Evolutionary conservation across 768 basidiomycete species (phyloP), one percentile per base, ranked within the genome.

Genomic region (Podaxis sp.): DNA sequence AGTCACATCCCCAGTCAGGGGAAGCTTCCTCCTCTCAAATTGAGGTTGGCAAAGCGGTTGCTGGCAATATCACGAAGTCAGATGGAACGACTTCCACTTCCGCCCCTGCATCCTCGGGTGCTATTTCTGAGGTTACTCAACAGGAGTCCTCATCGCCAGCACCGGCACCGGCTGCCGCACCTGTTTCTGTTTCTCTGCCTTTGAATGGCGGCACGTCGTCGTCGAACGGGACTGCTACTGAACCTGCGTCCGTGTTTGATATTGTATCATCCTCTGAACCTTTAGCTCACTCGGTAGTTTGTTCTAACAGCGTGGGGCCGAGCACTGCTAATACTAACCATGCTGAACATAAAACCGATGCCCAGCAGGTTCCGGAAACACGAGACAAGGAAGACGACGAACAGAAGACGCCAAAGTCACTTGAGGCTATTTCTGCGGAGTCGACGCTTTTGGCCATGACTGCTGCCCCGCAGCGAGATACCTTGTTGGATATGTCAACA

Each of bases 191-290:
- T 40, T 18, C 58, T 60, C 40, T 50, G 42, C 11, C 61, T 60
- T 42, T 36, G 40, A 46, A 58, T 58, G 35, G 21, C 35, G 28
- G 55, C 37, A 36, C 35, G 25, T 38, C 59, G 32, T 55, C 52
- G 25, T 53, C 13, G 32, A 55, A 44, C 46, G 63, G 66, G 65
- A 64, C 65, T 56, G 65, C 71, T 55, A 72, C 73, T 72, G 74
- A 71, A 72, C 74, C 73, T 72, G 74, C 72, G 79, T 82, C 83
- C 76, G 82, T 83, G 70, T 76, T 76, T 72, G 75, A 77, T 71
- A 63, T 73, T 73, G 65, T 71, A 69, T 75, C 73, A 67, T 66
- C 70, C 64, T 69, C 71, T 70, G 65, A 63, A 58, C 63, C 62
- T 64, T 56, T 70, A 73, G 75, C 78, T 82, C 74, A 78, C 71